Evolutionary conservation across 2,329 filamentous ascomycete genomes (phyloP), one percentile per base, ranked within the genome.

Genomic region (Aspergillus pseudoglaucus): DNA sequence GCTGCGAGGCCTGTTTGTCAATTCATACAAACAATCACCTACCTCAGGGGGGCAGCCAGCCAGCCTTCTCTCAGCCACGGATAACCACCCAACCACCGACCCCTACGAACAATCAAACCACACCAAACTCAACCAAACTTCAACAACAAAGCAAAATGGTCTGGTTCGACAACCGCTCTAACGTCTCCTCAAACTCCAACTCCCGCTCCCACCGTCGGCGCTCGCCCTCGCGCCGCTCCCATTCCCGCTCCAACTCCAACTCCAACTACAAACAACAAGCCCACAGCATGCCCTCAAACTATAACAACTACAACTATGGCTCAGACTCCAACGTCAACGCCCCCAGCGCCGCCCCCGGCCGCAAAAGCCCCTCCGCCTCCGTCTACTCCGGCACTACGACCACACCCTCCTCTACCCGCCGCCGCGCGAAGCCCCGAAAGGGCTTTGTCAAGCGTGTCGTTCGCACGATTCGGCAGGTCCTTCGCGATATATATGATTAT

Each of bases 401-500:
- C 37, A n/a, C 40, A 6, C 17, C 76, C 6, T 84, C 76, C 1
- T 81, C 79, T 9, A 82, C 87, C 64, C 90, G 90, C 71, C 88
- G 88, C 64, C 87, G 88, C 61, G 87, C 87, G 15, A 72, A 76
- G 3, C 88, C 91, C 2, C 86, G 91, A 56, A 78, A 82, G 51
- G 85, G 84, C 61, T 95, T 94, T 73, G 71, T 95, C 53, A 74
- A 82, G 47, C 83, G 84, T 57, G 76, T 89, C 42, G 78, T 88
- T 66, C 80, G 81, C 67, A 85, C 88, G 60, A 80, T 96, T 51
- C 85, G 85, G 63, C 83, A 85, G 39, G 80, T 95, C 53, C 73
- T 95, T 48, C 85, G 86, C 61, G 84, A 95, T 64, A 82, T 96
- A 7, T 76, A 85, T 65, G 81, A 84, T 65, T 95, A 91, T 71